A percentile compares a stretch with the other conserved stretches of the same genome.
Conservation (phyloP, 2,329 filamentous ascomycete species). For the Furcasterigmium furcatum region DNA sequence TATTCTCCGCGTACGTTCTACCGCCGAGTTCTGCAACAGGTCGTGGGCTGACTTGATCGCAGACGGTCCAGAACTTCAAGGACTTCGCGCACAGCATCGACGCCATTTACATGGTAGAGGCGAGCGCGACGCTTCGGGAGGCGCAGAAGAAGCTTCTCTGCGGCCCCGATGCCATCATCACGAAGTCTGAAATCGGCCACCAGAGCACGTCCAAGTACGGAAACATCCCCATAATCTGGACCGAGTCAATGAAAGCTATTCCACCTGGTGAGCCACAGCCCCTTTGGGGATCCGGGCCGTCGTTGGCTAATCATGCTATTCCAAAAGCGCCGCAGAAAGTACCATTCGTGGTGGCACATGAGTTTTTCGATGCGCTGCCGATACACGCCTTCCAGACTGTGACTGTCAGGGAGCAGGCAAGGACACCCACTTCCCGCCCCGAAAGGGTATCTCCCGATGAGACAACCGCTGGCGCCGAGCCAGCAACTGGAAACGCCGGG, state of each 20-base stretch:
- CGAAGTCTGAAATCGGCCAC: conserved; percentile 70
- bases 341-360: conserved; percentile 93
- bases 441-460: conserved; percentile 30
- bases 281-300: no score
- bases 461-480: conserved; percentile 27
- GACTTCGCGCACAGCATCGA: conserved; percentile 74
- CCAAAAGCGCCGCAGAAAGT: conserved; percentile 55
- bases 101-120: conserved; percentile 90
- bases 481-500: conserved; percentile 15
- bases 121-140: conserved; percentile 74
- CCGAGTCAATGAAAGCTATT: conserved; percentile 82
- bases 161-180: conserved; percentile 62
- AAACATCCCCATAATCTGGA: conserved; percentile 78
- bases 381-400: conserved; percentile 93
- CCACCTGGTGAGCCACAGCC: conserved; percentile 55
- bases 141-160: conserved; percentile 82
- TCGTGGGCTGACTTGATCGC: neutral
- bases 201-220: conserved; percentile 74
- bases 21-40: neutral
- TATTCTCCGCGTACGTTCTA: conserved; percentile 70
- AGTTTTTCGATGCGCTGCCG: conserved; percentile 97
- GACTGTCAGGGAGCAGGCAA: conserved; percentile 23
- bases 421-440: conserved; percentile 37
- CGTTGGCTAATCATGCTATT: neutral
- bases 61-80: conserved; percentile 85